Conservation (phyloP, 2,329 filamentous ascomycete genomes). For the Trematosphaeria pertusa region DNA sequence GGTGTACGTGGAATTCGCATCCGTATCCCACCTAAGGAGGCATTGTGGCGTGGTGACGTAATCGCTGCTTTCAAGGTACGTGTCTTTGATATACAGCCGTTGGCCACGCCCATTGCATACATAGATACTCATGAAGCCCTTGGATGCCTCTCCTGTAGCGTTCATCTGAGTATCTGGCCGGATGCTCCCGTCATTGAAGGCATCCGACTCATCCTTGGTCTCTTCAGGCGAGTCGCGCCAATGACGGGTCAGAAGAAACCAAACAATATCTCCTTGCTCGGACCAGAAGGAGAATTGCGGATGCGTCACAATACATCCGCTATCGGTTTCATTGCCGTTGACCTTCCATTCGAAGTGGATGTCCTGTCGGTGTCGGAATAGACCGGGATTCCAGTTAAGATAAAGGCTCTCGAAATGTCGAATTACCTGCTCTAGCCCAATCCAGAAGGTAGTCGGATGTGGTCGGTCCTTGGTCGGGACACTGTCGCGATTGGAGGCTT, state of each 20-base stretch:
- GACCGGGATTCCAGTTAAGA: conserved; percentile 91
- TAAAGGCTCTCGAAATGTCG: conserved; percentile 97
- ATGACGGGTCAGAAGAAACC: conserved; percentile 87
- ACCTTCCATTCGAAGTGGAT: conserved; percentile 87
- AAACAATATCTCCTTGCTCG: conserved; percentile 67
- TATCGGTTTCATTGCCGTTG: conserved; percentile 60
- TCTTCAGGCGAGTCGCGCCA: conserved; percentile 67
- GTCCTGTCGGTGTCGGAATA: conserved; percentile 84
- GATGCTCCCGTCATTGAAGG: conserved; percentile 40
- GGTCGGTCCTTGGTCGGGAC: conserved; percentile 41
- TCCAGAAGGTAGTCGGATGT: conserved; percentile 87
- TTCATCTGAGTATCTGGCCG: conserved; percentile 28
- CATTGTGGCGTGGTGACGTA: conserved; percentile 95
- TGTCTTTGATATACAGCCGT: conserved; percentile 76
- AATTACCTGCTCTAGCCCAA: conserved; percentile 82
- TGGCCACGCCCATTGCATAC: conserved; percentile 76
- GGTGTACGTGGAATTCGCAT: conserved; percentile 61
- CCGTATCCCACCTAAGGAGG: conserved; percentile 74
- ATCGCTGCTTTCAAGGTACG: conserved; percentile 75
- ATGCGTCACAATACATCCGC: conserved; percentile 74
- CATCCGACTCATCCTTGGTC: conserved; percentile 36
- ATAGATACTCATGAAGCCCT: conserved; percentile 86
- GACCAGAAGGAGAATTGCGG: conserved; percentile 66
- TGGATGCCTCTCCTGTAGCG: conserved; percentile 46
- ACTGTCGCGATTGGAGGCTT: conserved; percentile 35